phyloP scores from a whole-genome alignment of 208 protist genomes.

The Naegleria lovaniensis region DNA sequence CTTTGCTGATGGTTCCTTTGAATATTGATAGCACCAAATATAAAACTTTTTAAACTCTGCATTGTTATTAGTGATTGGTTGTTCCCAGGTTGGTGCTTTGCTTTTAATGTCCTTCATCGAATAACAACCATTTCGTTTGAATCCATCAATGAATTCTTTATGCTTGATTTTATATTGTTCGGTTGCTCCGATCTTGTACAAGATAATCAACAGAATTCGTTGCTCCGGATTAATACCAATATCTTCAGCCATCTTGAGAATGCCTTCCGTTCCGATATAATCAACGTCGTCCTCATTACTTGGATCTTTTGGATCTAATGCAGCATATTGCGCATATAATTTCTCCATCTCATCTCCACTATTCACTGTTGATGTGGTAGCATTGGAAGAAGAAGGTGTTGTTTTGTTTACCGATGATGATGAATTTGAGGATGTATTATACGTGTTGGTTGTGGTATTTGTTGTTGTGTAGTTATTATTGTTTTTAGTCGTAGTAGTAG shows the following conservation, averaged over 20 bases:
- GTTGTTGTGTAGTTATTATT: background rate
- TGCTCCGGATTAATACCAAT: background rate
- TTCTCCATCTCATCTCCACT: background rate
- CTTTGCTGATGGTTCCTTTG: background rate
- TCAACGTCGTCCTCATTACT: background rate
- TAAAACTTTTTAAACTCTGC: background rate
- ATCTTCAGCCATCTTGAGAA: constrained; percentile 15
- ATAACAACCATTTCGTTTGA: background rate
- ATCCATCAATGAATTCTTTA: background rate
- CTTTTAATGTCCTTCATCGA: background rate
- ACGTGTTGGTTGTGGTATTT: background rate
- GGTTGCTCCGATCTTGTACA: constrained; percentile 3
- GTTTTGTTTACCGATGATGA: background rate
- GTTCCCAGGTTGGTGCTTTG: background rate
- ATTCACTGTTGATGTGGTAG: background rate
- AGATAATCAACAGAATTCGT: background rate
- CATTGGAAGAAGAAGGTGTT: background rate
- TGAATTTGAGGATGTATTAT: background rate
- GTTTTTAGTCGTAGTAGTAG: background rate
- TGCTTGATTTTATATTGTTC: constrained; percentile 11
- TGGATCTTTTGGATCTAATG: background rate
- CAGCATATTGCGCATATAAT: background rate
- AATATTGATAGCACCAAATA: background rate
- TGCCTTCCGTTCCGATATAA: background rate
- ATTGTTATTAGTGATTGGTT: background rate